Conservation (phyloP, 129 eudicot species). For the Artemisia argyi region DNA sequence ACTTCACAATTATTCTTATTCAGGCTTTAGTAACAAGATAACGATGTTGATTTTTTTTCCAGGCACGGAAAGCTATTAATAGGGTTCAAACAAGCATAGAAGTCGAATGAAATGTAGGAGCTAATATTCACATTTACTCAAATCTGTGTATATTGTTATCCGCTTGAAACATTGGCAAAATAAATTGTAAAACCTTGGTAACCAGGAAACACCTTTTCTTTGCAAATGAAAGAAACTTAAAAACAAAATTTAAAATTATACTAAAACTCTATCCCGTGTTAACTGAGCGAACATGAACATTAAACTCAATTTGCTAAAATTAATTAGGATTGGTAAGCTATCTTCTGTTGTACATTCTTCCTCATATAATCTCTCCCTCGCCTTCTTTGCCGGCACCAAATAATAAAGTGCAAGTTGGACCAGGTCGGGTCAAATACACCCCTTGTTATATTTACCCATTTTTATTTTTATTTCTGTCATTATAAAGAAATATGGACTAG, state of each 20-base stretch:
- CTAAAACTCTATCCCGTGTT: no score
- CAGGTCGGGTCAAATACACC: no score
- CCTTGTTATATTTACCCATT: no score
- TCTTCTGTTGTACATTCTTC: not conserved
- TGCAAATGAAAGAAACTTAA: not conserved
- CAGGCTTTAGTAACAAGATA: not conserved
- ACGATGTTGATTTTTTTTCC: conserved; percentile 15
- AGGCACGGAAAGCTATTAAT: conserved; percentile 29
- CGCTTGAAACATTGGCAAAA: no score
- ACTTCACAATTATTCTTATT: not conserved
- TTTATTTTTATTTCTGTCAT: no score
- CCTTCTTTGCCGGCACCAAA: not conserved
- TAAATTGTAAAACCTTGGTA: no score
- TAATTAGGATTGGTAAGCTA: not conserved
- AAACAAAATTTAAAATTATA: not conserved
- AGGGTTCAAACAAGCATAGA: conserved; percentile 34
- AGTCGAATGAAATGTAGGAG: not conserved
- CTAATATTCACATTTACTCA: not conserved
- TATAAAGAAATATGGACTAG: no score
- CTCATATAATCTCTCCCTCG: not conserved
- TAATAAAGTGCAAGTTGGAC: not conserved
- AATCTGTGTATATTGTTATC: not conserved
- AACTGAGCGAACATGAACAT: not conserved
- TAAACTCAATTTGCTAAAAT: not conserved
- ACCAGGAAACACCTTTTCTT: not conserved